phyloP scores from a whole-genome alignment of 768 basidiomycete genomes.

The Macrolepiota fuliginosa region DNA sequence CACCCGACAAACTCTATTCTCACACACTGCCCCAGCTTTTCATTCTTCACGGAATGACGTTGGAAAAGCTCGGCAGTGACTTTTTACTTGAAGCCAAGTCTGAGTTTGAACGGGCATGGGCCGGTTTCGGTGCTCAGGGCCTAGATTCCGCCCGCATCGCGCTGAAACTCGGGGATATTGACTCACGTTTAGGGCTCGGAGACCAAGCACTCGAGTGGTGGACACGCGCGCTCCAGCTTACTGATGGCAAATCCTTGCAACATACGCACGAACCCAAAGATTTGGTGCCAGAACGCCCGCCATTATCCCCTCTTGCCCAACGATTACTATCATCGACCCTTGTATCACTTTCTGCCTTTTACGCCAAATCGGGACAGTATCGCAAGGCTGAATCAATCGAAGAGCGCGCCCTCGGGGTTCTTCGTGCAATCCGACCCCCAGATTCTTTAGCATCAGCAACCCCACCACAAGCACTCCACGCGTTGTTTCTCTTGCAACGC shows the following conservation, averaged over 20 bases:
- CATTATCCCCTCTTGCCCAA: constrained; percentile 61
- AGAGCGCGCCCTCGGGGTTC: constrained; percentile 50
- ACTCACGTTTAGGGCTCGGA: constrained; percentile 48
- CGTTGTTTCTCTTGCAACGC: constrained; percentile 66
- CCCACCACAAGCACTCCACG: constrained; percentile 60
- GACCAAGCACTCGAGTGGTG: constrained; percentile 68
- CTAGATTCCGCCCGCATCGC: constrained; percentile 53
- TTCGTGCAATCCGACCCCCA: constrained; percentile 53
- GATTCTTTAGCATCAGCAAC: constrained; percentile 41
- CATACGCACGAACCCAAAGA: constrained; percentile 11
- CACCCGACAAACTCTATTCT: constrained; percentile 37
- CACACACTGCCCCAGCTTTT: constrained; percentile 55
- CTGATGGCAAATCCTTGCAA: constrained; percentile 25
- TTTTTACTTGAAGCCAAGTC: constrained; percentile 52
- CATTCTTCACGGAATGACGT: constrained; percentile 47
- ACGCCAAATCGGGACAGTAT: constrained; percentile 58
- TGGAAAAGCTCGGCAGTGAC: constrained; percentile 60
- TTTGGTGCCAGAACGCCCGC: constrained; percentile 34
- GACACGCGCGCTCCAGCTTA: constrained; percentile 52
- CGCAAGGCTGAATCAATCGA: constrained; percentile 54
- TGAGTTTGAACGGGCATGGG: constrained; percentile 61
- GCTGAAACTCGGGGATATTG: constrained; percentile 66
- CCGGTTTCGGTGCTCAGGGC: constrained; percentile 34
- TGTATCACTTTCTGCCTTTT: constrained; percentile 70
- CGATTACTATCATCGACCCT: constrained; percentile 58